Evolutionary conservation across 129 eudicot genomes (phyloP).

Genomic region (Pulicaria dysenterica): DNA sequence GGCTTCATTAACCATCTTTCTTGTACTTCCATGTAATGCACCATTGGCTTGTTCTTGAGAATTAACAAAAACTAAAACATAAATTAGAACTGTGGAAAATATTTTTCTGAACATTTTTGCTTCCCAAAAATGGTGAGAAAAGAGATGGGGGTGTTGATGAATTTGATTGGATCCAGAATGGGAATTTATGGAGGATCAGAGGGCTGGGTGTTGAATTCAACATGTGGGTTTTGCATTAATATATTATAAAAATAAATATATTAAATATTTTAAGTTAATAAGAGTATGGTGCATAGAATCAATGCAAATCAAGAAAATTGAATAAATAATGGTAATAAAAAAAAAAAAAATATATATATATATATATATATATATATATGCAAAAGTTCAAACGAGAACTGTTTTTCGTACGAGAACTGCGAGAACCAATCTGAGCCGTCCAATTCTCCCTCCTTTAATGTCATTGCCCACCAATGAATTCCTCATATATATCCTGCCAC

Average conservation of each 20-base stretch:
- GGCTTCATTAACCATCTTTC: constrained; percentile 34
- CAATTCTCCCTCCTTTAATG: too few relatives aligned
- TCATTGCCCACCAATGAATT: too few relatives aligned
- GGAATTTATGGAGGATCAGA: constrained; percentile 23
- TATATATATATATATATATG: too few relatives aligned
- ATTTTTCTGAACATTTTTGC: constrained; percentile 15
- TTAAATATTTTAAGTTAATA: too few relatives aligned
- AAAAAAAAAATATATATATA: too few relatives aligned
- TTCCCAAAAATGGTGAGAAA: constrained; percentile 3
- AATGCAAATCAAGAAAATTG: too few relatives aligned
- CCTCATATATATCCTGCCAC: too few relatives aligned
- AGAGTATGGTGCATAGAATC: too few relatives aligned
- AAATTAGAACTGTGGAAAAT: constrained; percentile 4
- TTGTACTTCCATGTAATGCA: constrained; percentile 38
- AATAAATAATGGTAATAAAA: too few relatives aligned
- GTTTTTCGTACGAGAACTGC: too few relatives aligned
- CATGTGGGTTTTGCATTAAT: neutral
- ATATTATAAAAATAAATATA: neutral
- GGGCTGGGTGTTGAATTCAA: neutral
- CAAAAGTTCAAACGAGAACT: too few relatives aligned
- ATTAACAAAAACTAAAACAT: neutral
- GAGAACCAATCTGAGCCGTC: too few relatives aligned
- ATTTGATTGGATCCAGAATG: neutral
- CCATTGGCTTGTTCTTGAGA: constrained; percentile 37
- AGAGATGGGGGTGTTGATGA: constrained; percentile 8